phyloP scores from a whole-genome alignment of 331 rosid species.

The Erythrophleum ivorense region DNA sequence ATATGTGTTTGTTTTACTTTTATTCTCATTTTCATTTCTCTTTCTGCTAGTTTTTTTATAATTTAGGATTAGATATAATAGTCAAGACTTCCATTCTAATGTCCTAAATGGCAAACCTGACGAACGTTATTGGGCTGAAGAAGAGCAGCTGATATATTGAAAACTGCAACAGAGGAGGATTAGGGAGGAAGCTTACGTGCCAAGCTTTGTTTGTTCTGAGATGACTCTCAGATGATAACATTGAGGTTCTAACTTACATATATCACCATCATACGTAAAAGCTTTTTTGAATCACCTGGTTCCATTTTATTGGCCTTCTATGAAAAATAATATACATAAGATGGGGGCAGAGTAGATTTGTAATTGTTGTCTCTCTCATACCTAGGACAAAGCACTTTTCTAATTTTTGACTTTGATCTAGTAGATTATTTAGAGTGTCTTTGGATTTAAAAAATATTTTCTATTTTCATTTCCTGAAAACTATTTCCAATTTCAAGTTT shows the following conservation, averaged over 20 bases:
- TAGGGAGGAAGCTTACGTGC: conserved; percentile 65
- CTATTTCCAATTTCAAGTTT: not conserved
- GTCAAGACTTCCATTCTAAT: conserved; percentile 73
- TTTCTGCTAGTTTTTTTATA: no score
- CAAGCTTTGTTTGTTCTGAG: conserved; percentile 61
- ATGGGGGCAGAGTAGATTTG: not conserved
- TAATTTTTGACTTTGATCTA: conserved; percentile 30
- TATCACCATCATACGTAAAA: conserved; percentile 6
- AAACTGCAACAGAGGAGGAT: conserved; percentile 73
- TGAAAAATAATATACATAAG: conserved; percentile 11
- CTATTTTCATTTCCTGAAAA: not conserved
- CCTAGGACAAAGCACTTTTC: not conserved
- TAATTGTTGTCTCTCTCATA: conserved; percentile 7
- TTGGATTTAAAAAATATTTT: not conserved
- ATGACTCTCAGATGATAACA: conserved; percentile 32
- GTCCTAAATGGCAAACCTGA: conserved; percentile 56
- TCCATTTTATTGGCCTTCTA: conserved; percentile 4
- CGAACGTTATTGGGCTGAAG: conserved; percentile 66
- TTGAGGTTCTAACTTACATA: conserved; percentile 7
- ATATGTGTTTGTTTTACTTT: no score
- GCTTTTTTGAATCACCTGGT: conserved; percentile 8
- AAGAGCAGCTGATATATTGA: conserved; percentile 53
- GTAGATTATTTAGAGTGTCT: conserved; percentile 15
- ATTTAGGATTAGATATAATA: no score
- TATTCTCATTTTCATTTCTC: no score